These are phyloP conservation scores for Xylaria digitata DNA, from an alignment of 2,329 filamentous ascomycete species.

Conservation along the genomic window DNA sequence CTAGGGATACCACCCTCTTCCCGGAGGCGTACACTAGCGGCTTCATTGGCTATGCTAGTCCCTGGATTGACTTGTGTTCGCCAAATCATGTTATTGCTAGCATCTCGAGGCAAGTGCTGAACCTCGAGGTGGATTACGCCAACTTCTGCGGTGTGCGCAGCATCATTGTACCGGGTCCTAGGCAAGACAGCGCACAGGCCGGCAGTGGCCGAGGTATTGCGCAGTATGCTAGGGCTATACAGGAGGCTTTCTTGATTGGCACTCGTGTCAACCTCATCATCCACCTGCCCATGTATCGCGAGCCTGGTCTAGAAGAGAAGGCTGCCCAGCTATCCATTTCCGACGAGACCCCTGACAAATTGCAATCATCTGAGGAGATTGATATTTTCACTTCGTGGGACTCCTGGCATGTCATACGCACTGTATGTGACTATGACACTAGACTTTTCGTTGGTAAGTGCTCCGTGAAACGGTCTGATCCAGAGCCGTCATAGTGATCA, in stretches of 20 bases:
- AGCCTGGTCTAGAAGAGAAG: slow-evolving; percentile 68
- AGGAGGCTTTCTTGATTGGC: slow-evolving; percentile 80
- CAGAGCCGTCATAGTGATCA: slow-evolving; percentile 10
- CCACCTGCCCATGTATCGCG: slow-evolving; percentile 84
- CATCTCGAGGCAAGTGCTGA: slow-evolving; percentile 88
- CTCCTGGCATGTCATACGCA: slow-evolving; percentile 89
- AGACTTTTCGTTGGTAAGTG: slow-evolving; percentile 85
- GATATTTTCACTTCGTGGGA: slow-evolving; percentile 89
- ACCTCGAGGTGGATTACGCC: slow-evolving; percentile 92
- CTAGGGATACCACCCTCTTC: slow-evolving; percentile 80
- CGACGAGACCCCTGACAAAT: slow-evolving; percentile 49
- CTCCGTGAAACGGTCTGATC: not conserved
- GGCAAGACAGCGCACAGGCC: slow-evolving; percentile 67
- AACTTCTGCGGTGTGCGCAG: slow-evolving; percentile 92
- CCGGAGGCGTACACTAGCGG: slow-evolving; percentile 77
- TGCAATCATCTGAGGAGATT: slow-evolving; percentile 62
- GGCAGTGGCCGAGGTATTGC: slow-evolving; percentile 65
- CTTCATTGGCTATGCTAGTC: slow-evolving; percentile 81
- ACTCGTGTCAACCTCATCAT: slow-evolving; percentile 83
- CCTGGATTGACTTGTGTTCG: slow-evolving; percentile 92
- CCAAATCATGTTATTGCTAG: slow-evolving; percentile 84
- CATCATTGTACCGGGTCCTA: slow-evolving; percentile 83
- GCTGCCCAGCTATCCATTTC: slow-evolving; percentile 63
- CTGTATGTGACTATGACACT: slow-evolving; percentile 84
- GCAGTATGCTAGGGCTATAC: slow-evolving; percentile 85